These are phyloP conservation scores for Heterobasidion annosum DNA, from an alignment of 1,284 basidiomycete genomes.

Conservation along the genomic window DNA sequence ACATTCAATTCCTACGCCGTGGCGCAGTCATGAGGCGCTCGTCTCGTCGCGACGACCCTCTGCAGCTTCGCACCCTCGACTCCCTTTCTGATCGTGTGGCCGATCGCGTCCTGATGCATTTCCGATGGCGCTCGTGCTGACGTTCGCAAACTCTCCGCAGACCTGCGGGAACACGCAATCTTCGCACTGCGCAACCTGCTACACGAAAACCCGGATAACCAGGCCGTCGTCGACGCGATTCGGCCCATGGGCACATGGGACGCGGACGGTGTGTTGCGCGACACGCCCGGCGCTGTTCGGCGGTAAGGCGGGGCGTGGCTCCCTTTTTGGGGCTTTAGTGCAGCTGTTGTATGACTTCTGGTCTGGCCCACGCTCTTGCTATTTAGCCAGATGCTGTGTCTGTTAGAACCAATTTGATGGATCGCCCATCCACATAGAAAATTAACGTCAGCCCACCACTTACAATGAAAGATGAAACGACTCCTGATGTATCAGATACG, in stretches of 20 bases:
- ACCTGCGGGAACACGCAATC: constrained; percentile 84
- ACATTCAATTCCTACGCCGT: no score
- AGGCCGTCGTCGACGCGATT: constrained; percentile 67
- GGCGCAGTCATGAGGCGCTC: no score
- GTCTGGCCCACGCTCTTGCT: neutral
- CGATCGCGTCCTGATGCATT: no score
- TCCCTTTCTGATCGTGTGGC: no score
- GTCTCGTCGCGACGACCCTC: no score
- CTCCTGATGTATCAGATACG: no score
- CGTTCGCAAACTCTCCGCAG: constrained; percentile 27
- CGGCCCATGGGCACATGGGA: constrained; percentile 53
- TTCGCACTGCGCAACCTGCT: constrained; percentile 76
- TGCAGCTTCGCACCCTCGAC: no score
- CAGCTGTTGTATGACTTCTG: no score
- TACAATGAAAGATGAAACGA: no score
- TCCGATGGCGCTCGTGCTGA: no score
- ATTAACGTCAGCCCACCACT: no score
- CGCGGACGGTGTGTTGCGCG: constrained; percentile 45
- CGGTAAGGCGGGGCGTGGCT: constrained; percentile 1
- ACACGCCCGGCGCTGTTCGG: constrained; percentile 16
- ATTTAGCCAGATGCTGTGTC: neutral
- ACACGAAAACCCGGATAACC: constrained; percentile 68
- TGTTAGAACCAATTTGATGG: neutral
- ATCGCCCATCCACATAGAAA: neutral
- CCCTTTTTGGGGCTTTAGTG: neutral